Evolutionary conservation across 306 rosid genomes (phyloP).

Genomic region (Astragalus membranaceus): DNA sequence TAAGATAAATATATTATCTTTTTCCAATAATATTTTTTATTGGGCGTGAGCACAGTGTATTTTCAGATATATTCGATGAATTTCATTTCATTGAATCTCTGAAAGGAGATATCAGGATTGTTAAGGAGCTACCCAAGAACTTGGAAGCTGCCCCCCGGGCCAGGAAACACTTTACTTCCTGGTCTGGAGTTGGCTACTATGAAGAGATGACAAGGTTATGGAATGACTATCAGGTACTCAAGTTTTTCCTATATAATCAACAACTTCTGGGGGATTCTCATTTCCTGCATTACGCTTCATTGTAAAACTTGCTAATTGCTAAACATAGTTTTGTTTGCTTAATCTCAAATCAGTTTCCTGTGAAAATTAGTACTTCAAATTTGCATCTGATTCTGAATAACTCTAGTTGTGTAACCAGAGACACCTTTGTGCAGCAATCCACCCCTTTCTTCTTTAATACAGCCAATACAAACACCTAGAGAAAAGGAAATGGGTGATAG

Average conservation of each 20-base stretch:
- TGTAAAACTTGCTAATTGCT: constrained; percentile 3
- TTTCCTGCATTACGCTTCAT: constrained; percentile 17
- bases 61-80: constrained; percentile 88
- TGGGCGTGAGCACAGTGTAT: constrained; percentile 46
- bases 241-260: constrained; percentile 6
- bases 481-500: not conserved
- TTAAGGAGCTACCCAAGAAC: constrained; percentile 64
- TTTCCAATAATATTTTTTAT: constrained; percentile 15
- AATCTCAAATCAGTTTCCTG: constrained; percentile 4
- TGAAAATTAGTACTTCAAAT: constrained; percentile 3
- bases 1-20: not conserved
- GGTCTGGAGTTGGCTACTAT: constrained; percentile 74
- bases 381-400: not conserved
- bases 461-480: not conserved
- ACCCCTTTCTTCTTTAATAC: not conserved
- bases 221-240: constrained; percentile 74
- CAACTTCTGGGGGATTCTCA: constrained; percentile 11
- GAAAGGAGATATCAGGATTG: constrained; percentile 56
- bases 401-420: not conserved
- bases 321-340: not conserved
- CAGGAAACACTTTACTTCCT: constrained; percentile 85
- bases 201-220: constrained; percentile 68
- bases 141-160: constrained; percentile 68
- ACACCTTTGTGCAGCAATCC: not conserved
- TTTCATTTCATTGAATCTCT: constrained; percentile 70